Evolutionary conservation across 2,329 filamentous ascomycete species (phyloP), one percentile per base, ranked within the genome.

Genomic region (Botrytis tulipae): DNA sequence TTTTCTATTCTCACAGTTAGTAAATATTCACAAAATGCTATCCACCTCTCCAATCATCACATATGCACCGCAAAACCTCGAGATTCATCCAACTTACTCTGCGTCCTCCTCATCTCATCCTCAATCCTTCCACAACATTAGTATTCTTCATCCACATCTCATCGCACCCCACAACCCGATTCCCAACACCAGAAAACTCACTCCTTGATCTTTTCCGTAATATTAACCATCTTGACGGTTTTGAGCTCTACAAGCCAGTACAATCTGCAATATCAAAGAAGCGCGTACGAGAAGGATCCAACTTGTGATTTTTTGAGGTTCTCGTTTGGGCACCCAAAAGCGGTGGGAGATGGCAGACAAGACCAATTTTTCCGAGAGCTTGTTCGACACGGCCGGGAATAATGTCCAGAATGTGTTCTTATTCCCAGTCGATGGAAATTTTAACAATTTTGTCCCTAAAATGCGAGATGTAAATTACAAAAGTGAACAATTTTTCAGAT

Each of bases 191-290:
- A 35, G 32, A n/a, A 59, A 66, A 54, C 91, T 81, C 84, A 97
- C 95, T 98, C 96, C 88, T 99, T 99, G 86, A 99, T 99, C 89
- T 97, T 98, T 73, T 99, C 97, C 78, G 96, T 98, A 78, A 99
- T 99, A 86, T 98, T 98, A 84, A 98, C 96, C 96, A 99, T 99
- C 80, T 85, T 88, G 83, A 73, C 78, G 73, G 73, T 74, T 72
- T 77, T 76, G 40, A 12, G 37, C 66, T 37, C 20, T 57, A 62
- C 25, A 40, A 63, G 14, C 18, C 22, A 40, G 42, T n/a, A 42
- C 22, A 44, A 63, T 22, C 14, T 22, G 37, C 37, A 20, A 46
- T 44, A 44, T 32, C 8, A 63, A 44, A 62, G n/a, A 61, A 63
- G 40, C n/a, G 40, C 22, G 61, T 29, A 29, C 9, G 9, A 32